Evolutionary conservation across 1,139 yeast species (phyloP).

Genomic region (Pichia sp.): DNA sequence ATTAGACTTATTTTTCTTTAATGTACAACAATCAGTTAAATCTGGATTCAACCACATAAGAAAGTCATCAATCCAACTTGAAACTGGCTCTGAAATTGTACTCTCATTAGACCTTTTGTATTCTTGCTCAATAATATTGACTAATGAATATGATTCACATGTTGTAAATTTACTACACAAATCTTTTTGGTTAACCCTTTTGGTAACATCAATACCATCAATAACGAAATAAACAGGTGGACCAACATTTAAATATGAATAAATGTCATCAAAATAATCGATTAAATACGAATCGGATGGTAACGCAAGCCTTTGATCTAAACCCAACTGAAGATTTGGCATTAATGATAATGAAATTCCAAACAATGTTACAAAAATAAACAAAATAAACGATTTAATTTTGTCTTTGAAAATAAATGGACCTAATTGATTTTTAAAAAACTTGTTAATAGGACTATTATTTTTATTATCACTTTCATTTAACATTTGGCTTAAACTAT

Average conservation of each 20-base stretch:
- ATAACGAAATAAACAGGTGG: constrained; percentile 89
- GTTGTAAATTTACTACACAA: constrained; percentile 85
- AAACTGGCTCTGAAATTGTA: constrained; percentile 71
- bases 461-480: constrained; percentile 13
- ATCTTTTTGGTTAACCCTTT: constrained; percentile 55
- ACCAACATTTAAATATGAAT: constrained; percentile 70
- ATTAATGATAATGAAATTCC: constrained; percentile 62
- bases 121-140: constrained; percentile 85
- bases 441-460: constrained; percentile 32
- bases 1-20: constrained; percentile 35
- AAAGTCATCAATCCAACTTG: constrained; percentile 92
- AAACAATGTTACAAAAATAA: constrained; percentile 53
- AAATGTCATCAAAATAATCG: constrained; percentile 71
- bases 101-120: constrained; percentile 58
- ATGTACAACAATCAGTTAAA: constrained; percentile 78
- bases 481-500: constrained; percentile 16
- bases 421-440: constrained; percentile 26
- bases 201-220: constrained; percentile 56
- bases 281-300: constrained; percentile 79
- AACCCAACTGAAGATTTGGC: constrained; percentile 68
- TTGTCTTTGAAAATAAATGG: constrained; percentile 21
- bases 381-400: constrained; percentile 56
- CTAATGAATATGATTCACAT: constrained; percentile 70
- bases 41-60: constrained; percentile 82
- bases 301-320: constrained; percentile 84